Conservation (phyloP, 352 stramenopile genomes). For the Phytophthora uliginosa region DNA sequence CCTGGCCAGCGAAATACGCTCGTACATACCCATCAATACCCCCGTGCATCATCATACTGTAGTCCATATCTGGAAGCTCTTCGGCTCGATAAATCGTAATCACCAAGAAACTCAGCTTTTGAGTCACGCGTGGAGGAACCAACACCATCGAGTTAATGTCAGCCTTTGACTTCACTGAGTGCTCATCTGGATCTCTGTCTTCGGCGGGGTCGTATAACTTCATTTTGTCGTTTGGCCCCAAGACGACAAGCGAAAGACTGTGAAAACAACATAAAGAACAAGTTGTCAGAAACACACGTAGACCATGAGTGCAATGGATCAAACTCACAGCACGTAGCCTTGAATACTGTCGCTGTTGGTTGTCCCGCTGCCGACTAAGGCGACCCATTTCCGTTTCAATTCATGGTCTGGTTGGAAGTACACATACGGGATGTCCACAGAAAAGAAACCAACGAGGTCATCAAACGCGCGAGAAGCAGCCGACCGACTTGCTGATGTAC, state of each 20-base stretch:
- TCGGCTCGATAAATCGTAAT: conserved; percentile 82
- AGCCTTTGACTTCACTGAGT: conserved; percentile 53
- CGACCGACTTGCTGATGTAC: conserved; percentile 38
- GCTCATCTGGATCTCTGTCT: conserved; percentile 50
- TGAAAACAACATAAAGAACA: conserved; percentile 26
- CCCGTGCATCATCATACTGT: conserved; percentile 63
- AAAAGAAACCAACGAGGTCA: conserved; percentile 90
- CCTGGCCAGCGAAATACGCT: conserved; percentile 80
- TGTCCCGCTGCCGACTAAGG: conserved; percentile 78
- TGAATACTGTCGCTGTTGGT: conserved; percentile 89
- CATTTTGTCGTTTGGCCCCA: conserved; percentile 88
- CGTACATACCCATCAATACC: conserved; percentile 89
- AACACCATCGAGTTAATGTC: conserved; percentile 87
- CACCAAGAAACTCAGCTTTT: conserved; percentile 82
- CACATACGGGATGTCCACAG: conserved; percentile 86
- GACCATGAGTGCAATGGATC: background rate
- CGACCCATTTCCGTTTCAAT: conserved; percentile 92
- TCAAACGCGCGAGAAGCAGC: conserved; percentile 50
- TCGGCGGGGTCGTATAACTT: conserved; percentile 64
- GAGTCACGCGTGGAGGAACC: conserved; percentile 79
- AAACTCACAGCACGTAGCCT: conserved; percentile 87
- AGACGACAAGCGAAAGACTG: conserved; percentile 87
- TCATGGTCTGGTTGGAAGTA: conserved; percentile 91
- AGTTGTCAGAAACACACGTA: conserved; percentile 1
- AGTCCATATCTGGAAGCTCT: conserved; percentile 90